Conservation (phyloP, 2,329 filamentous ascomycete species). For the Chaetomiaceae sp. region DNA sequence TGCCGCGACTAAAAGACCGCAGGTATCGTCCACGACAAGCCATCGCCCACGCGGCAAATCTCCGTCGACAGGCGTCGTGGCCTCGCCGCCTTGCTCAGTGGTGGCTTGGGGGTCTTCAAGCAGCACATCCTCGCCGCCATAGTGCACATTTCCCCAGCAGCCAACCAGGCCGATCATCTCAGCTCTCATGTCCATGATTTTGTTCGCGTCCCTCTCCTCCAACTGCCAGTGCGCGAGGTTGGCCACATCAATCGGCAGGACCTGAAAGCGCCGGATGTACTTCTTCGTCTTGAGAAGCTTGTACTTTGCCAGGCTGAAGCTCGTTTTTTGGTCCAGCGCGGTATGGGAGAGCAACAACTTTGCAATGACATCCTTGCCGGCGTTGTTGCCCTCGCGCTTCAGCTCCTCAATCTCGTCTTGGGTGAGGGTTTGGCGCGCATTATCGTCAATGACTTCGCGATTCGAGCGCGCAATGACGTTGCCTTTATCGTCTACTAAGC, state of each 20-base stretch:
- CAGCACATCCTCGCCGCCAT: slow-evolving; percentile 40
- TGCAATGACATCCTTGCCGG: slow-evolving; percentile 85
- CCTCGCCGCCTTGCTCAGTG: slow-evolving; percentile 22
- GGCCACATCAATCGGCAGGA: slow-evolving; percentile 75
- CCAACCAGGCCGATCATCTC: slow-evolving; percentile 76
- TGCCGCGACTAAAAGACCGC: slow-evolving; percentile 72
- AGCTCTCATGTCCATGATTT: slow-evolving; percentile 79
- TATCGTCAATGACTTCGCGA: slow-evolving; percentile 54
- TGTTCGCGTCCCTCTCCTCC: slow-evolving; percentile 70
- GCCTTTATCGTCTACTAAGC: slow-evolving; percentile 40
- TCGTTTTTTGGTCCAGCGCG: slow-evolving; percentile 87
- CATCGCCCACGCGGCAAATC: slow-evolving; percentile 47
- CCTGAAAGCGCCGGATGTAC: slow-evolving; percentile 81
- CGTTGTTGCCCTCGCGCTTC: slow-evolving; percentile 65
- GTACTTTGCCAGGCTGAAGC: slow-evolving; percentile 91
- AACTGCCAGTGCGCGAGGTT: slow-evolving; percentile 71
- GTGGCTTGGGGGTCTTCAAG: slow-evolving; percentile 25
- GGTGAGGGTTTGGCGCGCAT: slow-evolving; percentile 67
- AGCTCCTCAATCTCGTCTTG: slow-evolving; percentile 70
- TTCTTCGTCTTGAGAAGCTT: slow-evolving; percentile 91
- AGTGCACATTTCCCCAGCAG: slow-evolving; percentile 88
- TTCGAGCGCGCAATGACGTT: slow-evolving; percentile 50
- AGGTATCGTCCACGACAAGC: slow-evolving; percentile 81
- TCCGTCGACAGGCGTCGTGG: slow-evolving; percentile 16
- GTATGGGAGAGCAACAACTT: slow-evolving; percentile 87